These are phyloP conservation scores for Colletotrichum neosansevieriae DNA, from an alignment of 2,329 filamentous ascomycete species.

Conservation along the genomic window DNA sequence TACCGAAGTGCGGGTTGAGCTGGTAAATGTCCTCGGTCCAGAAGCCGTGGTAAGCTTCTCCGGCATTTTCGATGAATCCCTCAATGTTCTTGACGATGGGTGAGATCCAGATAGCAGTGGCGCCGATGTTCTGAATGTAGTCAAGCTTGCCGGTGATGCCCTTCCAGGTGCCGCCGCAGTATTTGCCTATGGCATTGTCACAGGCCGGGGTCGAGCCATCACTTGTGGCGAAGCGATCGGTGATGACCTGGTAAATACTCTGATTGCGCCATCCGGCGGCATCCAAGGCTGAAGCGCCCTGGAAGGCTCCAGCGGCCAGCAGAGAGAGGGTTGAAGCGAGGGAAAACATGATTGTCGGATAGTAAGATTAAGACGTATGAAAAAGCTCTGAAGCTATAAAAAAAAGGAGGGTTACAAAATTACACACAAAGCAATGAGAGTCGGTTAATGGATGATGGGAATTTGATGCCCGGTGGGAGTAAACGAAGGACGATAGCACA, in stretches of 20 bases:
- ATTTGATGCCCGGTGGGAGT: background rate
- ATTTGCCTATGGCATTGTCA: conserved; percentile 46
- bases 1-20: conserved; percentile 64
- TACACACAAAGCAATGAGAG: conserved; percentile 5
- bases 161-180: conserved; percentile 64
- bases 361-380: background rate
- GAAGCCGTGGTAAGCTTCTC: conserved; percentile 54
- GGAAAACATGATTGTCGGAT: conserved; percentile 20
- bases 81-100: conserved; percentile 57
- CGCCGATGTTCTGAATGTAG: conserved; percentile 63
- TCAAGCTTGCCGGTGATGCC: conserved; percentile 62
- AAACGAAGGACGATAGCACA: conserved; percentile 29
- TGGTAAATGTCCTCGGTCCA: conserved; percentile 54
- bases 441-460: conserved; percentile 7
- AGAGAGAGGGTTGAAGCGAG: conserved; percentile 24
- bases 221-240: conserved; percentile 56
- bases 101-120: conserved; percentile 59
- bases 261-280: conserved; percentile 53
- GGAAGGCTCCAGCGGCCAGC: conserved; percentile 28
- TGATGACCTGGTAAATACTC: conserved; percentile 61
- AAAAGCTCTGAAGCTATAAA: background rate
- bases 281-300: conserved; percentile 44
- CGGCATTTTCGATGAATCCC: conserved; percentile 43
- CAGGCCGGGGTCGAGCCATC: conserved; percentile 52
- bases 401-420: background rate